Percentiles rank a stretch among this genome's conserved stretches.
Evolutionary conservation across 2,329 filamentous ascomycete species (phyloP).

Genomic region (Xylaria arbuscula): DNA sequence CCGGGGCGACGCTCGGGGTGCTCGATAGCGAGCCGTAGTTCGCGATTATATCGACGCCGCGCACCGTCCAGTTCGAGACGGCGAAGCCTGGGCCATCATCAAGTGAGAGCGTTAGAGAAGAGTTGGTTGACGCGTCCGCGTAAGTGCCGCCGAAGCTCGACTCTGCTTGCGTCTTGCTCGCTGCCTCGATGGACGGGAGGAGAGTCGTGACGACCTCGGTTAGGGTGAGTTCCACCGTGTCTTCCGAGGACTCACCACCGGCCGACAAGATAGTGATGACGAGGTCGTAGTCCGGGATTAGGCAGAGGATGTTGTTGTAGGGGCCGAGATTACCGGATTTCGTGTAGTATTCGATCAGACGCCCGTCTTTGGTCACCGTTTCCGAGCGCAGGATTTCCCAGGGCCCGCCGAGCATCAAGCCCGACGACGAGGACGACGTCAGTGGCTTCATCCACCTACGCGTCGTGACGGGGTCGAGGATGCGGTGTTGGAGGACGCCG

Average conservation of each 20-base stretch:
- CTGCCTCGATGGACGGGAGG: conserved; percentile 57
- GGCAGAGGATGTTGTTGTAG: conserved; percentile 49
- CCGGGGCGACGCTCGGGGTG: conserved; percentile 24
- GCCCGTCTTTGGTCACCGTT: conserved; percentile 47
- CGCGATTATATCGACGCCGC: conserved; percentile 54
- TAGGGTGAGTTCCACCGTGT: conserved; percentile 40
- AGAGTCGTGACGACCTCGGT: conserved; percentile 51
- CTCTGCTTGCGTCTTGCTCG: conserved; percentile 53
- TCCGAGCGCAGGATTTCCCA: conserved; percentile 52
- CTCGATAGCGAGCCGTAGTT: conserved; percentile 48
- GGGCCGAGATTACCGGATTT: conserved; percentile 50
- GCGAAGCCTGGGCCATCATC: conserved; percentile 55
- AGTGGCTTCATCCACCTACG: conserved; percentile 49
- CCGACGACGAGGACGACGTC: conserved; percentile 46
- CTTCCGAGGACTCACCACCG: conserved; percentile 41
- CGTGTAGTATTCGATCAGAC: conserved; percentile 51
- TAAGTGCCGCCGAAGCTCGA: conserved; percentile 54
- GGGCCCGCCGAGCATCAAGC: conserved; percentile 49
- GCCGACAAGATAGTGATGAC: conserved; percentile 47
- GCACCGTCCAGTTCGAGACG: conserved; percentile 54
- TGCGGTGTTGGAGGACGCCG: conserved; percentile 44
- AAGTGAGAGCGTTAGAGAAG: conserved; percentile 53
- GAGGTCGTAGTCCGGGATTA: conserved; percentile 52
- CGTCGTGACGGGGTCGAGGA: conserved; percentile 43
- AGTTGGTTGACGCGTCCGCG: conserved; percentile 53